Percentiles rank a stretch among this genome's conserved stretches.
These are phyloP conservation scores for Phytopythium cucurbitacearum DNA, from an alignment of 352 stramenopile species.

Conservation along the genomic window DNA sequence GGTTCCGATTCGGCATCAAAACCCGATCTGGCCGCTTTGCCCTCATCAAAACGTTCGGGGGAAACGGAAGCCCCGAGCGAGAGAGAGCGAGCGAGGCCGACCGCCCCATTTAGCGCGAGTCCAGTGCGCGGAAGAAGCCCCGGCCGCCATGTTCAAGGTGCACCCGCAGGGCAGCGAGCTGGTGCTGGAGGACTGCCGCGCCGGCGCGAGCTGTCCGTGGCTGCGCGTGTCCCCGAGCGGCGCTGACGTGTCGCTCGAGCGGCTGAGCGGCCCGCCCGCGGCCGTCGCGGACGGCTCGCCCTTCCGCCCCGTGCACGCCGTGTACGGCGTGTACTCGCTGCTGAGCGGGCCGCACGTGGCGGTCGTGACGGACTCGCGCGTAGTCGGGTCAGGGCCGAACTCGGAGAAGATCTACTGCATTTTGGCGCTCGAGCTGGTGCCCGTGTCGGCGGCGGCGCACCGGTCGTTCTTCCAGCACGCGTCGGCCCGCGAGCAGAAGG, in stretches of 20 bases:
- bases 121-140: neutral
- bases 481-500: conserved; percentile 44
- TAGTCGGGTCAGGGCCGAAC: conserved; percentile 50
- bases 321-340: conserved; percentile 65
- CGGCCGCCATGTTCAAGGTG: conserved; percentile 67
- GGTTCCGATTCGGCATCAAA: too few relatives aligned
- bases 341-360: conserved; percentile 53
- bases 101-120: too few relatives aligned
- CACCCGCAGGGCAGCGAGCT: conserved; percentile 64
- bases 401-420: conserved; percentile 65
- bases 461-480: conserved; percentile 53
- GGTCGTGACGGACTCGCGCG: conserved; percentile 50
- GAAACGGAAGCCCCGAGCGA: too few relatives aligned
- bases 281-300: conserved; percentile 18
- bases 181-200: conserved; percentile 78
- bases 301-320: conserved; percentile 36
- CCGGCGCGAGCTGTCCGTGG: conserved; percentile 49
- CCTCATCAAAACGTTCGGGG: too few relatives aligned
- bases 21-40: too few relatives aligned
- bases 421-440: conserved; percentile 42
- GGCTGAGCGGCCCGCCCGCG: conserved; percentile 22
- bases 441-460: conserved; percentile 41
- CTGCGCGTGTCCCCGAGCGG: conserved; percentile 34
- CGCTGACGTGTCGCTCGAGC: conserved; percentile 39
- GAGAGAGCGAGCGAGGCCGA: too few relatives aligned